phyloP scores from a whole-genome alignment of 805 yeast species.

The Barnettozyma sp. region DNA sequence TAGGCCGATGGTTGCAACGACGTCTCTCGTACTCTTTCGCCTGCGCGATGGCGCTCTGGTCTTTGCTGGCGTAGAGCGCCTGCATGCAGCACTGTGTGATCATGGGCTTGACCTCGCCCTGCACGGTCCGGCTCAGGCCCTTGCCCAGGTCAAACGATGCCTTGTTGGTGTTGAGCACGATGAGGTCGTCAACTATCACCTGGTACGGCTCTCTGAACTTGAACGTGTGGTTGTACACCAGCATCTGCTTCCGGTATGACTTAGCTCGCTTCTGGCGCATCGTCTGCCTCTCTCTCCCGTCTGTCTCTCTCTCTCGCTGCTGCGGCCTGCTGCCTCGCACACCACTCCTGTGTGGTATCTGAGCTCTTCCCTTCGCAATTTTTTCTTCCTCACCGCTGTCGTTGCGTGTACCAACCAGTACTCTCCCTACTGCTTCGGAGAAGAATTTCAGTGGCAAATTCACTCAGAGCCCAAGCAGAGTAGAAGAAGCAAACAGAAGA shows the following conservation, averaged over 20 bases:
- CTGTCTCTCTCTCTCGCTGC: too few relatives aligned
- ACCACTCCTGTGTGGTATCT: too few relatives aligned
- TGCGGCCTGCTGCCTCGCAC: too few relatives aligned
- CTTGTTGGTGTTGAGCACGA: conserved; percentile 57
- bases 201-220: conserved; percentile 93
- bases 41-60: conserved; percentile 68
- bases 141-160: conserved; percentile 74
- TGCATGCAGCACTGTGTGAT: conserved; percentile 95
- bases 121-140: conserved; percentile 74
- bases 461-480: too few relatives aligned
- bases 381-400: too few relatives aligned
- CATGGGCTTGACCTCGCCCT: conserved; percentile 81
- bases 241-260: conserved; percentile 87
- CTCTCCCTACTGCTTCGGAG: too few relatives aligned
- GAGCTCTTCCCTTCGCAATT: too few relatives aligned
- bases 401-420: too few relatives aligned
- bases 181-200: conserved; percentile 75
- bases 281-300: too few relatives aligned
- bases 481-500: too few relatives aligned
- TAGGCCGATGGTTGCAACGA: conserved; percentile 78
- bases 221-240: conserved; percentile 76
- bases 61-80: conserved; percentile 62
- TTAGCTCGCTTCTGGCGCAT: conserved; percentile 98
- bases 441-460: too few relatives aligned
- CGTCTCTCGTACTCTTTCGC: conserved; percentile 88